Evolutionary conservation across 305 asterid genomes (phyloP), one percentile per base, ranked within the genome.

Genomic region (Stenogyne calaminthoides): DNA sequence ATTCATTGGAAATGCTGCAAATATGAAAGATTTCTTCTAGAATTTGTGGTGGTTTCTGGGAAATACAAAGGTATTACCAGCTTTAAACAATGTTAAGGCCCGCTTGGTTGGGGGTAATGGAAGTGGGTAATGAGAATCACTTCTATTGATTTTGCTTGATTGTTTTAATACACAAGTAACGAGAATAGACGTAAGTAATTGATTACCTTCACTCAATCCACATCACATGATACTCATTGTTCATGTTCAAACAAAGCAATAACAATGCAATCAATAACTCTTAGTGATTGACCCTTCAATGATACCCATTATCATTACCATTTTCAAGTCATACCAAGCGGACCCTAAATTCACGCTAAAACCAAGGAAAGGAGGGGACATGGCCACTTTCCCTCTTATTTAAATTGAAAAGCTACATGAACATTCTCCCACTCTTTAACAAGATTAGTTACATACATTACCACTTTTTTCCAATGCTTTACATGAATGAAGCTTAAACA

Each of bases 41-140:
- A 9, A 42, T 65, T 27, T 12, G 67, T 42, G 27, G 55, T 64
- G 58, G 47, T 57, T 65, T 65, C 39, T 46, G 58, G 58, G 10
- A n/a, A 71, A 44, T 60, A 46, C 60, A 10, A 32, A 39, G 16
- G 67, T 18, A 42, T 40, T 8, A 65, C 27, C 57, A 64, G 71
- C 56, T 54, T 7, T 49, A 32, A 7, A 40, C 9, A 32, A 40
- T n/a, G n/a, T n/a, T 15, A 16, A n/a, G n/a, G n/a, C n/a, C n/a
- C n/a, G n/a, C n/a, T n/a, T n/a, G n/a, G n/a, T n/a, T n/a, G n/a
- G n/a, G n/a, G n/a, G n/a, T n/a, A n/a, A n/a, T n/a, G n/a, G n/a
- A n/a, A n/a, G n/a, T n/a, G n/a, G n/a, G n/a, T n/a, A n/a, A n/a
- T n/a, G n/a, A n/a, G n/a, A n/a, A n/a, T n/a, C n/a, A n/a, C n/a